Evolutionary conservation across 495 filamentous ascomycete genomes (phyloP).

Genomic region (Pseudotulostoma volvatum): DNA sequence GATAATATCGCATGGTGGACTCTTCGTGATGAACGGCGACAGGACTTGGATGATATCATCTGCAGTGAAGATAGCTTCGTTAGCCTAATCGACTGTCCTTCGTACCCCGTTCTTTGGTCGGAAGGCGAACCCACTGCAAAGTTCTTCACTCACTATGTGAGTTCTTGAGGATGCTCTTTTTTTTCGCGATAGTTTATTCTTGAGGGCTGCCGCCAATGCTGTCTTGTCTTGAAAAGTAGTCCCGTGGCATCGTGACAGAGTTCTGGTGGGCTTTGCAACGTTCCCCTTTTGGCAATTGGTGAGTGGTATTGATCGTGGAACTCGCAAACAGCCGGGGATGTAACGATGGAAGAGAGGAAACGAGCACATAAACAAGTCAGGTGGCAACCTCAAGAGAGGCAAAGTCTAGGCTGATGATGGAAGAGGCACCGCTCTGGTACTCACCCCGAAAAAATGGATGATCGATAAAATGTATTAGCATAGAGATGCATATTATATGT

Average conservation of each 20-base stretch:
- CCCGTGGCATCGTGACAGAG: too few species aligned
- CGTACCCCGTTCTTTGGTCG: not conserved
- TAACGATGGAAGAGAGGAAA: not conserved
- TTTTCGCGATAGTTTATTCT: not conserved
- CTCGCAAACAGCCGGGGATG: not conserved
- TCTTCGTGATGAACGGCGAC: constrained; percentile 40
- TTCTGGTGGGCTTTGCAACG: too few species aligned
- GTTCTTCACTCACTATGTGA: constrained; percentile 37
- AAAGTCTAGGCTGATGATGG: too few species aligned
- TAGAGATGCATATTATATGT: too few species aligned
- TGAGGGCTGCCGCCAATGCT: not conserved
- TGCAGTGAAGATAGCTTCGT: constrained; percentile 8
- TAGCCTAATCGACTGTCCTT: too few species aligned
- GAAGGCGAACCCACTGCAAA: constrained; percentile 38
- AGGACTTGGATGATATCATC: constrained; percentile 37
- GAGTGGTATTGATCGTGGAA: not conserved
- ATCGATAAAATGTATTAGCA: too few species aligned
- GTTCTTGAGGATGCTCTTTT: constrained; percentile 3
- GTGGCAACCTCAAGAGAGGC: not conserved
- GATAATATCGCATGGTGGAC: constrained; percentile 60
- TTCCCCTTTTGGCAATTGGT: too few species aligned
- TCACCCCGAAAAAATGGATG: too few species aligned
- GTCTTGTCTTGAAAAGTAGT: not conserved
- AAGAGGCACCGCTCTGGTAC: too few species aligned
- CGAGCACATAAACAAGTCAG: not conserved